A percentile compares a stretch with the other conserved stretches of the same genome.
Evolutionary conservation across 495 filamentous ascomycete genomes (phyloP).

Genomic region (Aspergillus nidulans): DNA sequence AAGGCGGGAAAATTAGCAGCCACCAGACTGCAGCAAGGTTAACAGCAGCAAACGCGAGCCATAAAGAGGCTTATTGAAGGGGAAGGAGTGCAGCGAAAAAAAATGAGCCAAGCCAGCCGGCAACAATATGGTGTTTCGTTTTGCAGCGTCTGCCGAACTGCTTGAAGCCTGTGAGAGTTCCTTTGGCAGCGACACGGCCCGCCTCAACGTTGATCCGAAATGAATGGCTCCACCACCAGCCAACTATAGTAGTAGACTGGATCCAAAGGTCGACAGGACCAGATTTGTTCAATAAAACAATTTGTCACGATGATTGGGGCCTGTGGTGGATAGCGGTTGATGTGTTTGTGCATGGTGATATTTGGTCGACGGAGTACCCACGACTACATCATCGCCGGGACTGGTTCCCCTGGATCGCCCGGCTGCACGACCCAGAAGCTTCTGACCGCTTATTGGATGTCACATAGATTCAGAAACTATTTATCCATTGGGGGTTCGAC

Average conservation of each 20-base stretch:
- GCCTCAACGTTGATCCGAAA: slow-evolving; percentile 26
- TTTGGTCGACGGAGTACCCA: too few relatives aligned
- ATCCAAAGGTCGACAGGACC: background rate
- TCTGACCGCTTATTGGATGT: slow-evolving; percentile 1
- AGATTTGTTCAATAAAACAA: slow-evolving; percentile 1
- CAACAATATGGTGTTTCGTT: background rate
- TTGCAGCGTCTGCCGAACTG: background rate
- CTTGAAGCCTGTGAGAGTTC: background rate
- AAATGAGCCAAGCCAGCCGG: slow-evolving; percentile 11
- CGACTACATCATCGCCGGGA: background rate
- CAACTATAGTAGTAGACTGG: background rate
- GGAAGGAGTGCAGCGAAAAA: background rate
- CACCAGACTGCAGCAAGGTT: slow-evolving; percentile 16
- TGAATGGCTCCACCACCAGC: slow-evolving; percentile 13
- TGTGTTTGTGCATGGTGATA: too few relatives aligned
- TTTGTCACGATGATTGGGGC: background rate
- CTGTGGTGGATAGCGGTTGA: background rate
- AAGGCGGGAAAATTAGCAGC: slow-evolving; percentile 15
- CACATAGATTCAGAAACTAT: background rate
- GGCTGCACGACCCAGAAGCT: background rate
- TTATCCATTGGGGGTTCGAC: background rate
- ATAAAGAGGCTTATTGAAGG: slow-evolving; percentile 7
- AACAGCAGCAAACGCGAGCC: slow-evolving; percentile 10
- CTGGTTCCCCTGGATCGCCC: background rate
- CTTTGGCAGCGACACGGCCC: slow-evolving; percentile 4